These are phyloP conservation scores for Teunomyces gatunensis DNA, from an alignment of 805 yeast genomes.

Conservation along the genomic window DNA sequence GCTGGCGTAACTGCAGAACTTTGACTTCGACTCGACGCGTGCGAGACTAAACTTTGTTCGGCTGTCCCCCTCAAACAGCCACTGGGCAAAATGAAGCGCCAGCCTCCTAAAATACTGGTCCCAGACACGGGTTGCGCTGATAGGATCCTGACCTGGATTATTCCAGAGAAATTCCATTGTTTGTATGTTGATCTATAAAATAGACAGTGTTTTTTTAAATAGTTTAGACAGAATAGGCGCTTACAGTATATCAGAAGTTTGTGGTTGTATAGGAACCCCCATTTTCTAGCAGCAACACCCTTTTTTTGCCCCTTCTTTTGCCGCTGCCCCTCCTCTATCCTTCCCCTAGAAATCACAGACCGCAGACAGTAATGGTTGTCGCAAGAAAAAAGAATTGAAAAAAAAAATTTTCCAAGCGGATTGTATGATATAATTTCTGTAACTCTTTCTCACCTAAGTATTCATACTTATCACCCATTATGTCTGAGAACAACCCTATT, in stretches of 20 bases:
- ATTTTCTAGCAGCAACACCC: too few species aligned
- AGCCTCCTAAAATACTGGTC: neutral
- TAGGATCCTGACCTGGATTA: neutral
- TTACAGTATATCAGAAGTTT: too few species aligned
- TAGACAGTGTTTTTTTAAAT: too few species aligned
- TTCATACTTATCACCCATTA: conserved; percentile 8
- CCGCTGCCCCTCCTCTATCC: neutral
- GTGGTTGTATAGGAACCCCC: too few species aligned
- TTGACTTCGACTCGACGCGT: neutral
- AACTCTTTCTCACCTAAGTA: conserved; percentile 6
- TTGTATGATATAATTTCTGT: conserved; percentile 6
- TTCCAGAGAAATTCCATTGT: neutral
- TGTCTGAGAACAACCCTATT: conserved; percentile 16
- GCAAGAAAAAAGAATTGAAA: conserved; percentile 4
- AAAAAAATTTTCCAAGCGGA: conserved; percentile 3
- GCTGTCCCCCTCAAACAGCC: neutral
- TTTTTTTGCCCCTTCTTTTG: neutral
- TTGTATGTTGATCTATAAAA: too few species aligned
- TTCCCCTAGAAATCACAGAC: neutral
- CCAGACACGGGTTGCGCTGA: neutral
- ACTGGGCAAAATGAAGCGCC: too few species aligned
- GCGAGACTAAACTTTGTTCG: neutral
- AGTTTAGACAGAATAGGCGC: too few species aligned
- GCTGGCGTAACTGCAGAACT: conserved; percentile 2
- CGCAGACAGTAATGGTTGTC: neutral